Evolutionary conservation across 192 early-diverging fungal species (phyloP).

Genomic region (Coemansia sp.): DNA sequence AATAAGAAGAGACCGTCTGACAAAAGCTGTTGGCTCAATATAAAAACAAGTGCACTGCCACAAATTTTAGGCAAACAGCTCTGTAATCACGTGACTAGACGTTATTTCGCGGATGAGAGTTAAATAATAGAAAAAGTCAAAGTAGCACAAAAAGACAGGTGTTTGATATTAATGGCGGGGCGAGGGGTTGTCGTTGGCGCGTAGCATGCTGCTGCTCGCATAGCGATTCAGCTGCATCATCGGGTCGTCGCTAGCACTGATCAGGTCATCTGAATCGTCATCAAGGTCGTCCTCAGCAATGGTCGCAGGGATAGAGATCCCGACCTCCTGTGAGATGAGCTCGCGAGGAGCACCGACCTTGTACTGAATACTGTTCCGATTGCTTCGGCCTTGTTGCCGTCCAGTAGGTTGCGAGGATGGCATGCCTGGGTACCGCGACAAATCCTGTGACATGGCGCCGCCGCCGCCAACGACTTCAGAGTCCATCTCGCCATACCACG

Average conservation of each 20-base stretch:
- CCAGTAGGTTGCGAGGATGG: conserved; percentile 9
- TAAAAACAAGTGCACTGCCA: neutral
- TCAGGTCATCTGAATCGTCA: conserved; percentile 26
- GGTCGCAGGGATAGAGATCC: conserved; percentile 35
- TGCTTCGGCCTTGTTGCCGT: conserved; percentile 28
- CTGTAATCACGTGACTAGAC: neutral
- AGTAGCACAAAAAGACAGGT: neutral
- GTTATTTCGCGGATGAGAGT: neutral
- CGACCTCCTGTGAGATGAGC: conserved; percentile 47
- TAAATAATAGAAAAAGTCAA: neutral
- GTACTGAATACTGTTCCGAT: conserved; percentile 57
- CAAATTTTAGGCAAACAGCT: neutral
- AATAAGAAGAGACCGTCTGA: no score
- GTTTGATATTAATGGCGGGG: neutral
- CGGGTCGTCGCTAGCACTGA: conserved; percentile 27
- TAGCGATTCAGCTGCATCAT: conserved; percentile 40
- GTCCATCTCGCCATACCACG: conserved; percentile 28
- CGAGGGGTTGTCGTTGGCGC: conserved; percentile 6
- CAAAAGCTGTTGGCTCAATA: no score
- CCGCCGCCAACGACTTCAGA: conserved; percentile 5
- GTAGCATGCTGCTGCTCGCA: conserved; percentile 25
- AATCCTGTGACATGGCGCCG: conserved; percentile 17
- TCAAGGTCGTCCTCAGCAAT: conserved; percentile 41
- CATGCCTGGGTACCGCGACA: conserved; percentile 41
- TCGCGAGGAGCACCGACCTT: conserved; percentile 52